Percentiles rank a stretch among this genome's conserved stretches.
These are phyloP conservation scores for Avicennia marina DNA, from an alignment of 257 asterid genomes.

Conservation along the genomic window DNA sequence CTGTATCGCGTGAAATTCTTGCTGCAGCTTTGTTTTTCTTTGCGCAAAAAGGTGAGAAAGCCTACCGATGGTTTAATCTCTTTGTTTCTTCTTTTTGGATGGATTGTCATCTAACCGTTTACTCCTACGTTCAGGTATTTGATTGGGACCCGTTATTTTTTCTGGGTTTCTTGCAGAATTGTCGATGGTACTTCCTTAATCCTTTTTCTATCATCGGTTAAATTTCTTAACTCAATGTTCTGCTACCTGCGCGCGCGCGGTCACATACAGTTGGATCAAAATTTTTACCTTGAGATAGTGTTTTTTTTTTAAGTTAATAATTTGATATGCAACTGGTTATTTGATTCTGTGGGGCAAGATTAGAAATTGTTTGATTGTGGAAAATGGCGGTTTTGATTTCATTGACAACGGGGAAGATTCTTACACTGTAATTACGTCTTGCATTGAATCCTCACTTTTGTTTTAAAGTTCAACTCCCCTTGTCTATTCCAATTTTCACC, in stretches of 20 bases:
- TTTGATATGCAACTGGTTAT: background rate
- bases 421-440: background rate
- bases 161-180: background rate
- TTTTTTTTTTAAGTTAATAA: background rate
- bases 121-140: conserved; percentile 12
- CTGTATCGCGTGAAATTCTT: background rate
- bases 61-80: background rate
- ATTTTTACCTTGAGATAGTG: background rate
- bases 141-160: background rate
- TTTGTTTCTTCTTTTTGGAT: background rate
- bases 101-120: background rate
- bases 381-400: background rate
- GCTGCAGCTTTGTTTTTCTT: background rate
- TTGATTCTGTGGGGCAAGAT: background rate
- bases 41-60: background rate
- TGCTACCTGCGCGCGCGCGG: too few relatives aligned
- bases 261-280: background rate
- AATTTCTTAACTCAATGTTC: background rate
- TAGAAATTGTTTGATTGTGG: background rate
- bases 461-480: background rate
- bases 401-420: background rate
- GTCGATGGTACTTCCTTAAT: conserved; percentile 19
- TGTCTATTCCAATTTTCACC: background rate
- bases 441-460: background rate
- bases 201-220: background rate